Conservation (phyloP, 2,329 filamentous ascomycete genomes). For the Neonectria hederae region DNA sequence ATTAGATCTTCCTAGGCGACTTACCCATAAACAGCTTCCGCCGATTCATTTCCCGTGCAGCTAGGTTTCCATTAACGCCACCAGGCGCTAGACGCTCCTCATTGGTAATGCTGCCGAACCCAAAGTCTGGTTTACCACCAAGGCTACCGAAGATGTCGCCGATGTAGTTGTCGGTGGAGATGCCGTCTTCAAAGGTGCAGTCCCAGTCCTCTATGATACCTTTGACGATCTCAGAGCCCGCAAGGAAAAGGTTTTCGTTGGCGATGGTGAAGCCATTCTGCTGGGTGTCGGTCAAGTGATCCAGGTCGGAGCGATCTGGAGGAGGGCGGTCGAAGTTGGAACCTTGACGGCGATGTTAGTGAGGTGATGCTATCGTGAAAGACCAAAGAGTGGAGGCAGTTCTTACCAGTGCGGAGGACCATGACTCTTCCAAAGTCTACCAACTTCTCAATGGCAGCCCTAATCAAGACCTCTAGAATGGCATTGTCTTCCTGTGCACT, state of each 20-base stretch:
- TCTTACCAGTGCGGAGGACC: conserved; percentile 68
- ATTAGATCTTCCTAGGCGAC: conserved; percentile 34
- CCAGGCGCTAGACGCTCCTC: conserved; percentile 45
- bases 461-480: conserved; percentile 70
- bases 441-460: conserved; percentile 63
- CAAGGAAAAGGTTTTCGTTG: conserved; percentile 72
- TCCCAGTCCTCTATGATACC: conserved; percentile 72
- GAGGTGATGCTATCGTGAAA: background rate
- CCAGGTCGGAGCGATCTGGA: conserved; percentile 61
- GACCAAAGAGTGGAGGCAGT: background rate
- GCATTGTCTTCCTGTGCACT: conserved; percentile 80
- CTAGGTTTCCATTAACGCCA: conserved; percentile 34
- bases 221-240: conserved; percentile 71
- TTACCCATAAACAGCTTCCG: conserved; percentile 38
- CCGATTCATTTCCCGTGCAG: conserved; percentile 43
- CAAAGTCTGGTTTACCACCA: conserved; percentile 73
- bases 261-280: conserved; percentile 73
- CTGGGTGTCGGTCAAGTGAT: conserved; percentile 68
- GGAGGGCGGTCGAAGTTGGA: conserved; percentile 78
- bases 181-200: conserved; percentile 63
- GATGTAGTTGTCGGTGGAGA: conserved; percentile 71
- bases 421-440: conserved; percentile 75
- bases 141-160: conserved; percentile 77
- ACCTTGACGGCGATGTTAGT: conserved; percentile 44
- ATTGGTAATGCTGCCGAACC: conserved; percentile 59